Evolutionary conservation across 1,284 basidiomycete genomes (phyloP).

Genomic region (Cronartium quercuum): DNA sequence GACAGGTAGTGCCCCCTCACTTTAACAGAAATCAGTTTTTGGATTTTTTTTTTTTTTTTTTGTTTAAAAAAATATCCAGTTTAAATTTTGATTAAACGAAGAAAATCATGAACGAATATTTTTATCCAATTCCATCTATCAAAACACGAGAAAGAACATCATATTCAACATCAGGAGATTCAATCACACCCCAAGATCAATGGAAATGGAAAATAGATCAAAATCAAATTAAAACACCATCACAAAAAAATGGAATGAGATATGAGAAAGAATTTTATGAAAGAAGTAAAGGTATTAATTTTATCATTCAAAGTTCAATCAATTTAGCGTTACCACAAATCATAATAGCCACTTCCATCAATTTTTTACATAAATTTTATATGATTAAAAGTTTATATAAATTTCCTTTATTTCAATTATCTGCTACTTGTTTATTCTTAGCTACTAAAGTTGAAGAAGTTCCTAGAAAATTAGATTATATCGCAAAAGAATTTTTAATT

Average conservation of each 20-base stretch:
- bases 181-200: slow-evolving; percentile 12
- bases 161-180: slow-evolving; percentile 20
- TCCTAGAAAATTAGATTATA: slow-evolving; percentile 40
- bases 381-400: slow-evolving; percentile 44
- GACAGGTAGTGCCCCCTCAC: background rate
- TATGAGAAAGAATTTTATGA: slow-evolving; percentile 9
- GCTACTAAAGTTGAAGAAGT: slow-evolving; percentile 46
- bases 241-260: slow-evolving; percentile 5
- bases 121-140: slow-evolving; percentile 11
- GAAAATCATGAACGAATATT: slow-evolving; percentile 27
- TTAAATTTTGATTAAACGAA: too few relatives aligned
- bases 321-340: slow-evolving; percentile 39
- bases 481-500: slow-evolving; percentile 41
- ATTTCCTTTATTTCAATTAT: slow-evolving; percentile 41
- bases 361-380: slow-evolving; percentile 47
- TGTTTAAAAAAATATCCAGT: too few relatives aligned
- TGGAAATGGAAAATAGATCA: slow-evolving; percentile 25
- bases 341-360: slow-evolving; percentile 43
- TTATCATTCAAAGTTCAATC: slow-evolving; percentile 13
- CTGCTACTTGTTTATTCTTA: slow-evolving; percentile 45
- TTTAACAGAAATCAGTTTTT: too few relatives aligned
- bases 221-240: background rate
- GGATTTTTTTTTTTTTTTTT: too few relatives aligned
- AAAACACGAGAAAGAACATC: background rate
- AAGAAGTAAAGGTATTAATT: slow-evolving; percentile 14